Base-by-base conservation (phyloP, 2,329 filamentous ascomycete genomes). In the Colletotrichum liaoningense region DNA sequence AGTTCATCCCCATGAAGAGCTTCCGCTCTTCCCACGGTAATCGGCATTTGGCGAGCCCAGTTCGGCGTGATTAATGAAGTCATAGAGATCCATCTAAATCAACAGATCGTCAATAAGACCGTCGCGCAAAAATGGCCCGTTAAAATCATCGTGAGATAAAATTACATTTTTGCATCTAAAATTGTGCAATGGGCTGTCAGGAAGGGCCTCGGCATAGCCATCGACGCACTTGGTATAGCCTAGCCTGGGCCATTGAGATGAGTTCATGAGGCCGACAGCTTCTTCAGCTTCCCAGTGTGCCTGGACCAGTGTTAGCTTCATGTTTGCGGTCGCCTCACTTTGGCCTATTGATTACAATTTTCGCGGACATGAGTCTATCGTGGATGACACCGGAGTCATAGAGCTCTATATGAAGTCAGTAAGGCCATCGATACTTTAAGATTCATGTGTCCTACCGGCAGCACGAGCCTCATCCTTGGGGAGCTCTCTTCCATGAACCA, bases 41-140 rank as follows among this genome's bases (percentile, higher is more conserved):
- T 75, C 74, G 38, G 73, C 72, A n/a, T 76, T 77, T 71, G 76
- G 75, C 71, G 84, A 87, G 5, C 88, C 88, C 1, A 90, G 83
- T 52, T 86, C 84, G 3, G 84, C 83, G 76, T 90, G 88, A 63
- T 84, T 85, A 68, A 87, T 80, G 79, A 90, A 90, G 78, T 89
- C 86, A 76, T 88, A 86, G 16, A 89, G 82, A 73, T 89, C 88
- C 52, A 88, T 83, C 68, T 74, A 8, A 3, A 9, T 7, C 12
- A 7, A 24, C 7, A 19, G 16, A 11, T 19, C 4, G 49, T 24
- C 26, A 6, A 9, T 16, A n/a, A 12, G 19, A 30, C 5, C 28
- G 6, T 24, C 19, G 16, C 11, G 22, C 4, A n/a, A 9, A 16
- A 28, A 19, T 2, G 9, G 9, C 5, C 12, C 16, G 24, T 16